These are phyloP conservation scores for Diaporthe sp. DNA, from an alignment of 2,329 filamentous ascomycete species.

Conservation along the genomic window DNA sequence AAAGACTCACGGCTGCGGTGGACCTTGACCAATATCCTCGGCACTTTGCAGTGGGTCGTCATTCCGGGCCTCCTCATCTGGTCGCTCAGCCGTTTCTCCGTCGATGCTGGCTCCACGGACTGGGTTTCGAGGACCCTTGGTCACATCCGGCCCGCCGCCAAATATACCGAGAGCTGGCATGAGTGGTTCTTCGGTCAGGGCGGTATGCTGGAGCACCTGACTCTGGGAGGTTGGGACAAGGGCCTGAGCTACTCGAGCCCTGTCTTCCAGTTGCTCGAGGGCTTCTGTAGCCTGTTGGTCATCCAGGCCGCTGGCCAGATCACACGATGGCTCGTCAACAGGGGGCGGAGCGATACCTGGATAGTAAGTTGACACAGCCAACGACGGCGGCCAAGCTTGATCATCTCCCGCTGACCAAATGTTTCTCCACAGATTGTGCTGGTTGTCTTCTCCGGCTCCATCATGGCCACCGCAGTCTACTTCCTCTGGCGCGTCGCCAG, in stretches of 20 bases:
- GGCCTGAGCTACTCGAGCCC: constrained; percentile 91
- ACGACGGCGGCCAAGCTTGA: neutral
- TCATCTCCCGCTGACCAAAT: constrained; percentile 50
- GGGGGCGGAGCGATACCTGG: constrained; percentile 94
- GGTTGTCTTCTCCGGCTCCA: constrained; percentile 87
- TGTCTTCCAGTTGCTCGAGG: constrained; percentile 93
- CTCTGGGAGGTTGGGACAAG: constrained; percentile 91
- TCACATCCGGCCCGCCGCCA: constrained; percentile 71
- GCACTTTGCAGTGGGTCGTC: constrained; percentile 86
- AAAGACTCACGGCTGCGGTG: constrained; percentile 81
- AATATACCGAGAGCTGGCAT: constrained; percentile 73
- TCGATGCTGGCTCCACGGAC: constrained; percentile 82
- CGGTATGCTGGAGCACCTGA: constrained; percentile 83
- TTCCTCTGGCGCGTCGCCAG: constrained; percentile 96
- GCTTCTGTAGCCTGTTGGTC: constrained; percentile 95
- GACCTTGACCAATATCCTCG: constrained; percentile 77
- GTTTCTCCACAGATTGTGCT: constrained; percentile 80
- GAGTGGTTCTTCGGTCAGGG: constrained; percentile 93
- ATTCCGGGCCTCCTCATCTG: constrained; percentile 92
- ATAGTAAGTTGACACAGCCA: constrained; percentile 74
- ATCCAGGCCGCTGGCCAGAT: constrained; percentile 97
- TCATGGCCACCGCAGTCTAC: constrained; percentile 94
- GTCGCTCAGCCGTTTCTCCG: constrained; percentile 94
- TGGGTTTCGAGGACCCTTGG: constrained; percentile 88
- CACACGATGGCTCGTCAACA: constrained; percentile 93